Base-by-base conservation (phyloP, 2,329 filamentous ascomycete species). In the Penicillium sclerotigenum region DNA sequence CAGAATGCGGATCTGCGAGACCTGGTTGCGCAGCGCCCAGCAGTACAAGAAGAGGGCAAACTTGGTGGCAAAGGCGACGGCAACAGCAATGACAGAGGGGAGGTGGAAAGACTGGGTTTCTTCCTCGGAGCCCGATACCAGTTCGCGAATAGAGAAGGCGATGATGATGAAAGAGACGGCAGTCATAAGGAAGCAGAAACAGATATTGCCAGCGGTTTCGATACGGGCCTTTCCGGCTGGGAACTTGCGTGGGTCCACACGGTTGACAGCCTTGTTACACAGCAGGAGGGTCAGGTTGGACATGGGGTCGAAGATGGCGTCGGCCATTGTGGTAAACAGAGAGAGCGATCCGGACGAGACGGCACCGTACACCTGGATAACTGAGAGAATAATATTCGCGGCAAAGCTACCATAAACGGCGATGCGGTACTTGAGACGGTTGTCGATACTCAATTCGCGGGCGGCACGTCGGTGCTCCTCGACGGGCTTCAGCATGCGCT, bases 251-350 rank as follows among this genome's bases (percentile, higher is more conserved):
- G 89, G 84, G 67, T 99, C 91, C 37, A 97, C 93, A 51, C 85
- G 86, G 66, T 88, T 89, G 63, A 97, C 91, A 47, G 94, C 93
- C 47, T 93, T 90, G 73, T 92, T 88, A 58, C 88, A 91, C 36
- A 96, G 75, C 56, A 97, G 91, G 14, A 97, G 81, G 0, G 90
- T 93, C 50, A 97, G 73, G 68, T 96, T 97, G 68, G 89, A 93
- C 68, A 95, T 71, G 9, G 91, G 94, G 70, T 97, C 94, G 76
- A 97, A 97, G 62, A 97, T 81, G 49, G 92, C 87, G 74, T 99
- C 94, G 16, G 92, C 93, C 89, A 96, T 96, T 60, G 93, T 99
- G 16, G 94, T 97, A 78, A 97, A 97, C 45, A 99, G 85, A 5
- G 93, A 96, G 34, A 97, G 83, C n/a, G 91, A 97, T 45, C 88